Evolutionary conservation across 2,329 filamentous ascomycete genomes (phyloP).

Genomic region (Emericellopsis atlantica): DNA sequence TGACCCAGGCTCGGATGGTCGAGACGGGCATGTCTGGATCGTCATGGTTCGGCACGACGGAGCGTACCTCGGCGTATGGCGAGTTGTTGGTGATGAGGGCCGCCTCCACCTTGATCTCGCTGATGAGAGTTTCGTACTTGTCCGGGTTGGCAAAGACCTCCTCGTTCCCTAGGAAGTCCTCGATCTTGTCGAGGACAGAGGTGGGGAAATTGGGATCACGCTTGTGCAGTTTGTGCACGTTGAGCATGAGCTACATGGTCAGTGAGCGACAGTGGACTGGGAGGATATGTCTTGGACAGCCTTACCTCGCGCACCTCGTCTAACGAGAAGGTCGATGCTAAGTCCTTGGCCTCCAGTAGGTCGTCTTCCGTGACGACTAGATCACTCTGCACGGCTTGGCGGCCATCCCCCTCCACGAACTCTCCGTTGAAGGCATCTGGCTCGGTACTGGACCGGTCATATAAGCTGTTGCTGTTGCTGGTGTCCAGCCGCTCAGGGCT

Average conservation of each 20-base stretch:
- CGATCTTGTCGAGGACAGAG: constrained; percentile 24
- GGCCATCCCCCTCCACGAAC: neutral
- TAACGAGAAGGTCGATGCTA: constrained; percentile 26
- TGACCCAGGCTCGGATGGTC: constrained; percentile 40
- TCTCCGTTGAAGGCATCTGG: neutral
- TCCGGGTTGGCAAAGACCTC: constrained; percentile 31
- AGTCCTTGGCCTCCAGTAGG: constrained; percentile 29
- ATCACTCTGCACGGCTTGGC: constrained; percentile 11
- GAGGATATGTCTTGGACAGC: constrained; percentile 9
- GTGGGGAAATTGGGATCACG: constrained; percentile 29
- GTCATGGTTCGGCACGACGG: constrained; percentile 44
- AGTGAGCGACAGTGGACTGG: constrained; percentile 25
- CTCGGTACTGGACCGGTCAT: too few species aligned
- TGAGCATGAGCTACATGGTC: constrained; percentile 26
- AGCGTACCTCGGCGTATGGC: constrained; percentile 43
- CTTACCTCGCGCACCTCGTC: constrained; percentile 22
- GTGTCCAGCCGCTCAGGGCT: too few species aligned
- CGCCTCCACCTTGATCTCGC: constrained; percentile 42
- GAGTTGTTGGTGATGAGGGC: constrained; percentile 41
- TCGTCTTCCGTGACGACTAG: constrained; percentile 33
- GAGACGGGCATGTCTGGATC: constrained; percentile 33
- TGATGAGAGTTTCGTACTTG: constrained; percentile 32
- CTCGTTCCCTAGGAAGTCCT: constrained; percentile 29
- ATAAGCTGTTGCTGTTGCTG: too few species aligned
- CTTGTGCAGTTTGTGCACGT: constrained; percentile 25